Evolutionary conservation across 768 basidiomycete species (phyloP).

Genomic region (Suillus spraguei): DNA sequence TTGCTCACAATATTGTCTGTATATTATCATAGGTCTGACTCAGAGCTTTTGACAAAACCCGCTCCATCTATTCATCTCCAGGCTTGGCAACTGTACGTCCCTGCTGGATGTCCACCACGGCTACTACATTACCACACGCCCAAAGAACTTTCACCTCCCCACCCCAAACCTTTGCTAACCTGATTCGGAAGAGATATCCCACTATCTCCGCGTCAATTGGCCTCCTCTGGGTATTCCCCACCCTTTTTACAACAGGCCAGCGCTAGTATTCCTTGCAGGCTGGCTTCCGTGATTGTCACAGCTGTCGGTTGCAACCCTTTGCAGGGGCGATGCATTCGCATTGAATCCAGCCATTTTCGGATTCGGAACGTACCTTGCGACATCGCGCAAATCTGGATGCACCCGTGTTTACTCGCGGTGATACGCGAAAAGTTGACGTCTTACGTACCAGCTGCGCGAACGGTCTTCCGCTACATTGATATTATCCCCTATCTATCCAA

Average conservation of each 20-base stretch:
- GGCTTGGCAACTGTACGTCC: too few species aligned
- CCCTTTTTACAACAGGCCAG: constrained; percentile 13
- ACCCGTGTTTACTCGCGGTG: constrained; percentile 26
- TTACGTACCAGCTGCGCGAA: constrained; percentile 26
- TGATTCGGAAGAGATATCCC: neutral
- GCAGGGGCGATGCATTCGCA: constrained; percentile 28
- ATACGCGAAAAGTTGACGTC: constrained; percentile 27
- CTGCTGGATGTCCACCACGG: neutral
- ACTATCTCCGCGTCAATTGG: neutral
- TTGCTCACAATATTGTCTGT: neutral
- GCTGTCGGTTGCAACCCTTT: constrained; percentile 18
- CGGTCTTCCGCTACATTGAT: constrained; percentile 14
- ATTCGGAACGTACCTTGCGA: constrained; percentile 39
- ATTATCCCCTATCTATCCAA: constrained; percentile 10
- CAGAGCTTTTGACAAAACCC: too few species aligned
- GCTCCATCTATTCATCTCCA: too few species aligned
- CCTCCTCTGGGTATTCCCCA: neutral
- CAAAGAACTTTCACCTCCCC: neutral
- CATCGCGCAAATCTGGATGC: constrained; percentile 35
- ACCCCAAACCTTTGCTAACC: neutral
- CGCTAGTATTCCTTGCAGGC: constrained; percentile 29
- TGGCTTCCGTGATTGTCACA: constrained; percentile 16
- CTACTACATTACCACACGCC: neutral
- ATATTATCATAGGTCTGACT: neutral
- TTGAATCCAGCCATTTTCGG: constrained; percentile 35